Evolutionary conservation across 2,329 filamentous ascomycete species (phyloP).

Genomic region (Epichloe hybrida): DNA sequence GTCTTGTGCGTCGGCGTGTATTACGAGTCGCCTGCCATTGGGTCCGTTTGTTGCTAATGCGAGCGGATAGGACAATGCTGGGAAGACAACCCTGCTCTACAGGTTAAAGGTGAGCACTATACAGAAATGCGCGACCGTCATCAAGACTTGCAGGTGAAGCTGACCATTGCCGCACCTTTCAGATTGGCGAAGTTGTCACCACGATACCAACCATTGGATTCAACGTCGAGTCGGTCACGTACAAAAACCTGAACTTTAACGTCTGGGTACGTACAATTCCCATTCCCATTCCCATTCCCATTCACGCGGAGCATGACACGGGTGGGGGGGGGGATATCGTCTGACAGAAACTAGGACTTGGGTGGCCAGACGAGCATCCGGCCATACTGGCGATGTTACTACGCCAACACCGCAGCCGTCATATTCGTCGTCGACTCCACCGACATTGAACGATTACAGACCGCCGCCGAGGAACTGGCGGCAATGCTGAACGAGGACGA

Average conservation of each 20-base stretch:
- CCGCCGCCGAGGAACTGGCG: constrained; percentile 79
- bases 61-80: constrained; percentile 71
- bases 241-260: constrained; percentile 97
- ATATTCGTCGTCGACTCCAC: constrained; percentile 98
- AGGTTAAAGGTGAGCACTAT: constrained; percentile 61
- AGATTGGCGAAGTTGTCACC: constrained; percentile 98
- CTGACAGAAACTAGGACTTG: constrained; percentile 48
- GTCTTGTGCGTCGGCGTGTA: constrained; percentile 54
- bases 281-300: too few relatives aligned
- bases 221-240: constrained; percentile 97
- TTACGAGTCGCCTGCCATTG: background rate
- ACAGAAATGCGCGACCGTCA: background rate
- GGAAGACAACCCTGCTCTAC: constrained; percentile 94
- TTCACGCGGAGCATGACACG: background rate
- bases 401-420: constrained; percentile 94
- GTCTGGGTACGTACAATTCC: constrained; percentile 61
- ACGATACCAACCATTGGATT: constrained; percentile 99
- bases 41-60: constrained; percentile 7
- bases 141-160: background rate
- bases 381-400: constrained; percentile 99
- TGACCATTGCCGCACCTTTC: constrained; percentile 1
- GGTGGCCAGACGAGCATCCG: constrained; percentile 97
- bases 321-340: too few relatives aligned
- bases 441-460: constrained; percentile 88
- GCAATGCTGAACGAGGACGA: constrained; percentile 98